Conservation (phyloP, 225 moss, liverwort and hornwort species). For the Ulota crispa region DNA sequence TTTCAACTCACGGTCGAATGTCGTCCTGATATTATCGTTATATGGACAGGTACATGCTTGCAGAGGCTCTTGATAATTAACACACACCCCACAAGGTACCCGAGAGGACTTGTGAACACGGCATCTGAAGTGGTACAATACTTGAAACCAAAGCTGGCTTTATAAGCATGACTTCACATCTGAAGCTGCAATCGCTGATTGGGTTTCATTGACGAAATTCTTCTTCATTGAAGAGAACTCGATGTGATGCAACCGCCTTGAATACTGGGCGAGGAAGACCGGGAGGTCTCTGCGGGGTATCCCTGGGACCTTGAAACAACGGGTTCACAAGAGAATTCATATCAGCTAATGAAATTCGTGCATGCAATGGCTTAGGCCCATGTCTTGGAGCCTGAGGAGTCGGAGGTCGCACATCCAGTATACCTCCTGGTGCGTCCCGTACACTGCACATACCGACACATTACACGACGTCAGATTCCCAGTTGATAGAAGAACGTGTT, state of each 20-base stretch:
- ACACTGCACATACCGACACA: constrained; percentile 16
- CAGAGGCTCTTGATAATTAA: constrained; percentile 24
- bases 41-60: constrained; percentile 8
- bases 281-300: constrained; percentile 44
- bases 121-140: background rate
- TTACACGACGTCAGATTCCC: background rate
- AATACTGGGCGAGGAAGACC: constrained; percentile 53
- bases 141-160: background rate
- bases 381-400: constrained; percentile 55
- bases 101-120: background rate
- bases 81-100: background rate
- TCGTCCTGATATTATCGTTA: constrained; percentile 13
- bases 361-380: constrained; percentile 43
- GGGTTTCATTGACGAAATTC: constrained; percentile 26
- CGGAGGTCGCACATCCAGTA: constrained; percentile 33
- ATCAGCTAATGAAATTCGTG: constrained; percentile 46
- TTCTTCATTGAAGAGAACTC: constrained; percentile 51
- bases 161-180: background rate
- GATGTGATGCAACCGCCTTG: constrained; percentile 55
- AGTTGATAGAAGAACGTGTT: no score
- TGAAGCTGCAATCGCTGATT: background rate
- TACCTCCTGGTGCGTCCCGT: constrained; percentile 46
- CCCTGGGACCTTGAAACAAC: constrained; percentile 46
- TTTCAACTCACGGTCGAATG: constrained; percentile 9
- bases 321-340: constrained; percentile 48